A percentile compares a stretch with the other conserved stretches of the same genome.
phyloP scores from a whole-genome alignment of 495 filamentous ascomycete genomes.

The Penicillium cinerascens region DNA sequence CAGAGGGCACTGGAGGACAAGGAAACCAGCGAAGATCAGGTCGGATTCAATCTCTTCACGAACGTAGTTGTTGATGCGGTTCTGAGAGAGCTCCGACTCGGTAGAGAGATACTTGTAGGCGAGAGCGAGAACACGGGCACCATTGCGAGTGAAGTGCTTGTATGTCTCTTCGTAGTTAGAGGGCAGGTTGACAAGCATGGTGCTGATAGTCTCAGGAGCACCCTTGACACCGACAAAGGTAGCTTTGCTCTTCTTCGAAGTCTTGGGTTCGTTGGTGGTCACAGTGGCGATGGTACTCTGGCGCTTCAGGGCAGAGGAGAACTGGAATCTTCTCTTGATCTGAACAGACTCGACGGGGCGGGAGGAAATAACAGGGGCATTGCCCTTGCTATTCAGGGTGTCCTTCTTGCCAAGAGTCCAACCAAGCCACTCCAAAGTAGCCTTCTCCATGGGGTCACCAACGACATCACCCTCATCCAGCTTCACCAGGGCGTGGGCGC shows the following conservation, averaged over 20 bases:
- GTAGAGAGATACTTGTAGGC: constrained; percentile 85
- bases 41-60: constrained; percentile 87
- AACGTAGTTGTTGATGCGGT: constrained; percentile 85
- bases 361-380: constrained; percentile 43
- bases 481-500: constrained; percentile 91
- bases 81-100: constrained; percentile 74
- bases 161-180: constrained; percentile 94
- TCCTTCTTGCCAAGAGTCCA: constrained; percentile 91
- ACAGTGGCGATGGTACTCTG: constrained; percentile 91
- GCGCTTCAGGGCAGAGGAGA: constrained; percentile 93
- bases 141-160: constrained; percentile 95
- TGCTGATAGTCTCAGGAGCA: constrained; percentile 91
- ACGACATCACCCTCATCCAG: constrained; percentile 96
- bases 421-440: constrained; percentile 80
- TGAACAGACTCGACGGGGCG: constrained; percentile 66
- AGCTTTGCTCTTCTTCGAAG: constrained; percentile 66
- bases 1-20: constrained; percentile 90
- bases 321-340: constrained; percentile 94
- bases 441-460: constrained; percentile 98
- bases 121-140: constrained; percentile 87
- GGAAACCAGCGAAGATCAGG: constrained; percentile 87
- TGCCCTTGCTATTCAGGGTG: constrained; percentile 54
- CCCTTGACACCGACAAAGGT: constrained; percentile 96
- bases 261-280: constrained; percentile 59
- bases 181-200: constrained; percentile 81